A percentile compares a stretch with the other conserved stretches of the same genome.
These are phyloP conservation scores for Amanita pallidorosea DNA, from an alignment of 768 basidiomycete genomes.

Conservation along the genomic window DNA sequence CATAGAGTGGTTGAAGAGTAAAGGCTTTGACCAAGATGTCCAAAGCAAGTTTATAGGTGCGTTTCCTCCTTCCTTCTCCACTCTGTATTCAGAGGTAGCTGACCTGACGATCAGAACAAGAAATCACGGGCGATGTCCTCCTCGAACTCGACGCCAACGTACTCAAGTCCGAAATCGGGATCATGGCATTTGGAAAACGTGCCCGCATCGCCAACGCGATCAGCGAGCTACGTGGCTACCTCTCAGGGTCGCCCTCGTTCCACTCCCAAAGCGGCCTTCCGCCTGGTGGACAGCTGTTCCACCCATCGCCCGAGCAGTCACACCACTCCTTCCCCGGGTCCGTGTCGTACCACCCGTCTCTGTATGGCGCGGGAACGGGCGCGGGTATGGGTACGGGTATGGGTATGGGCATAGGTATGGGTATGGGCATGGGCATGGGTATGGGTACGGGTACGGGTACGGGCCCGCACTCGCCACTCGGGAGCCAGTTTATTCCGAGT, in stretches of 20 bases:
- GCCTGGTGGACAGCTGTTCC: constrained; percentile 15
- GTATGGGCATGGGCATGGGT: neutral
- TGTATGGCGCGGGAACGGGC: neutral
- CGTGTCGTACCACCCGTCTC: neutral
- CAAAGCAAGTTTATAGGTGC: constrained; percentile 80
- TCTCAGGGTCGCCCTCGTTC: constrained; percentile 28
- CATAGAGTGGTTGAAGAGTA: constrained; percentile 73
- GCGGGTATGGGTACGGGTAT: neutral
- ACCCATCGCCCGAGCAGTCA: constrained; percentile 31
- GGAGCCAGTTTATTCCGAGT: neutral
- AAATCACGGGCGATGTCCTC: constrained; percentile 95
- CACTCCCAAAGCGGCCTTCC: constrained; percentile 22
- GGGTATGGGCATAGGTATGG: neutral
- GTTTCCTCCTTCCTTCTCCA: constrained; percentile 13
- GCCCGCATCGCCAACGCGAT: constrained; percentile 91
- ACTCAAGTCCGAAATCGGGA: constrained; percentile 89
- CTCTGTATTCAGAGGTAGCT: neutral
- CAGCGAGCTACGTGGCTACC: constrained; percentile 61
- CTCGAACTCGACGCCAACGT: constrained; percentile 88
- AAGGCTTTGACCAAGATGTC: constrained; percentile 78
- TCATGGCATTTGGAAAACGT: constrained; percentile 90
- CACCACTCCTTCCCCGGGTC: constrained; percentile 33
- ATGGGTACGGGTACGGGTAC: neutral
- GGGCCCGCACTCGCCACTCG: neutral
- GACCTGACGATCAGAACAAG: constrained; percentile 61